Conservation (phyloP, 2,329 filamentous ascomycete species). For the Ambrosiella cleistominuta region DNA sequence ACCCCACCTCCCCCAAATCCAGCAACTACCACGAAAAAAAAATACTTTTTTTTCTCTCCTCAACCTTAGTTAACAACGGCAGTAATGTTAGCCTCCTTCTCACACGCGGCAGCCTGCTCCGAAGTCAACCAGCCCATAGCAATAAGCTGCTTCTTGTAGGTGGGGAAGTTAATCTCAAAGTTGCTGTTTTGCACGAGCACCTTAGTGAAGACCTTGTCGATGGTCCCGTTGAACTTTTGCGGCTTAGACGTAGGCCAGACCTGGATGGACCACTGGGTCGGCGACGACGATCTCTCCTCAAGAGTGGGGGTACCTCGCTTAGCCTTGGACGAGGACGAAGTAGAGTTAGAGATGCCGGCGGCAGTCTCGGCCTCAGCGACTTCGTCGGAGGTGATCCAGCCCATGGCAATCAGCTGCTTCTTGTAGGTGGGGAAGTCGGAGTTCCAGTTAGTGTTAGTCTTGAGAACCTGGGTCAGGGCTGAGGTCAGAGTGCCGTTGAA, state of each 20-base stretch:
- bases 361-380: background rate
- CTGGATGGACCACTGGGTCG: conserved; percentile 2
- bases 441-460: conserved; percentile 8
- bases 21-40: too few relatives aligned
- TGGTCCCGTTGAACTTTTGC: conserved; percentile 3
- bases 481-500: conserved; percentile 4
- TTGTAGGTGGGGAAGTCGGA: conserved; percentile 10
- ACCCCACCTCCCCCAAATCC: too few relatives aligned
- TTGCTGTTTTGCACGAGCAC: conserved; percentile 3
- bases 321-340: background rate
- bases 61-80: background rate
- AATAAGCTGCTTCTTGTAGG: conserved; percentile 7
- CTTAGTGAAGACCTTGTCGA: background rate
- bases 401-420: conserved; percentile 5
- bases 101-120: background rate
- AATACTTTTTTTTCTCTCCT: too few relatives aligned
- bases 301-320: background rate
- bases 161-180: conserved; percentile 8
- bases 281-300: background rate
- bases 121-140: conserved; percentile 9
- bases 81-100: background rate
- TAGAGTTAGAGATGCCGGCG: background rate
- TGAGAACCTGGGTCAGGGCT: conserved; percentile 3
- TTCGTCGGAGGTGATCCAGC: conserved; percentile 9
- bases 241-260: background rate